Percentiles rank a stretch among this genome's conserved stretches.
phyloP scores from a whole-genome alignment of 352 stramenopile genomes.

The Phytopythium ostracodes region DNA sequence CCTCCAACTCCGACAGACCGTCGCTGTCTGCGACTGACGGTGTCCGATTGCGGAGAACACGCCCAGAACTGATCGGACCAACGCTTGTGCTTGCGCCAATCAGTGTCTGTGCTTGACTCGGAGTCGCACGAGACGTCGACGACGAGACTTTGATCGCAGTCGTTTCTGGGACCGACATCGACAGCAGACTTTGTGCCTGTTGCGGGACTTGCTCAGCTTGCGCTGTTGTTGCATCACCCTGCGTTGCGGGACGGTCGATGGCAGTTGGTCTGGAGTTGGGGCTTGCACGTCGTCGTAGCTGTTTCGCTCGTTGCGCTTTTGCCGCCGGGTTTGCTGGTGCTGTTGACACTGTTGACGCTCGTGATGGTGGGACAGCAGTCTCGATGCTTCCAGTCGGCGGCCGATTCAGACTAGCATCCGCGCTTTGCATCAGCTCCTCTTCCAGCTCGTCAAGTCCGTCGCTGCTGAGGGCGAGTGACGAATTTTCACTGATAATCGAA shows the following conservation, averaged over 20 bases:
- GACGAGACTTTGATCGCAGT: no score
- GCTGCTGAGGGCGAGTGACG: conserved; percentile 26
- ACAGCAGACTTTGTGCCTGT: no score
- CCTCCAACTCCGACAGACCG: conserved; percentile 17
- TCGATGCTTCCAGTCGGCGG: not conserved
- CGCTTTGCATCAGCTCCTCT: conserved; percentile 31
- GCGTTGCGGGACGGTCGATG: no score
- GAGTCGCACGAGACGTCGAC: not conserved
- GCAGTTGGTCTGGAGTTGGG: no score
- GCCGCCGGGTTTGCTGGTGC: no score
- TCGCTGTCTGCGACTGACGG: conserved; percentile 25
- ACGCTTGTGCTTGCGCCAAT: not conserved
- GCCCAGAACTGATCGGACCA: not conserved
- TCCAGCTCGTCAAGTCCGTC: conserved; percentile 45
- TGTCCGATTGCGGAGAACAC: not conserved
- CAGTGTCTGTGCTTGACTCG: not conserved
- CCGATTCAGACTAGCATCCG: not conserved
- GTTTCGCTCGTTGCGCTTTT: no score
- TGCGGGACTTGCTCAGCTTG: no score
- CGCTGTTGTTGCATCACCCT: no score
- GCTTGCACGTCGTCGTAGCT: no score
- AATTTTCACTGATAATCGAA: conserved; percentile 10
- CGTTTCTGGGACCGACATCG: no score
- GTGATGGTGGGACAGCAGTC: conserved; percentile 6
- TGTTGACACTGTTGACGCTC: conserved; percentile 18